phyloP scores from a whole-genome alignment of 805 yeast genomes.

The Saccharomycopsis sp. region DNA sequence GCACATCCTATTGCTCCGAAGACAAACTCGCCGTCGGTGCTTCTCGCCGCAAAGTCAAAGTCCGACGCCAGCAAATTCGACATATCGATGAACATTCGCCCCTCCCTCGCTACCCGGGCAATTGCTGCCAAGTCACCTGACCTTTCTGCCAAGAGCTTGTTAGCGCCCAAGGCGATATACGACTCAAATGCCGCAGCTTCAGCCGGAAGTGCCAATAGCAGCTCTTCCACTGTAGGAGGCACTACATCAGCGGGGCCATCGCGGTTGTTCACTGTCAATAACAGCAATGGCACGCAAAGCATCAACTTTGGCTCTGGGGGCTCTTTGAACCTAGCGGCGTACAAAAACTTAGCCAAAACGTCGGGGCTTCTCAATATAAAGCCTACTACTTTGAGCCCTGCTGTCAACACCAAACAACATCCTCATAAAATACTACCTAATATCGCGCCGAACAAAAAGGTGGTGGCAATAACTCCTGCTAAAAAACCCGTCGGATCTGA shows the following conservation, averaged over 20 bases:
- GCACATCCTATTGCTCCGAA: background rate
- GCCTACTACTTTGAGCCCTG: conserved; percentile 5
- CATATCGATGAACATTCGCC: background rate
- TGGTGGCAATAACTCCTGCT: background rate
- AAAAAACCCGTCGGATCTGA: no score
- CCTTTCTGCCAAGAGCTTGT: background rate
- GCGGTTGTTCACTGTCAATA: background rate
- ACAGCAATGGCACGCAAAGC: background rate
- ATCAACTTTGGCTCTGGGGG: background rate
- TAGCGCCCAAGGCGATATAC: background rate
- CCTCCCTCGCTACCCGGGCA: background rate
- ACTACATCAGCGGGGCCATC: background rate
- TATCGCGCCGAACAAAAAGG: conserved; percentile 11
- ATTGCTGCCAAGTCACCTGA: background rate
- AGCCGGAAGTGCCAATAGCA: background rate
- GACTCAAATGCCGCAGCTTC: background rate
- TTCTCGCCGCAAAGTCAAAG: background rate
- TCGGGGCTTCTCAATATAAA: conserved; percentile 8
- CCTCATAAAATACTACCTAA: conserved; percentile 10
- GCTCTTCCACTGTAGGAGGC: background rate
- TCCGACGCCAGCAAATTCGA: background rate
- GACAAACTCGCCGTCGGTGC: background rate
- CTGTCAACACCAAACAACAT: background rate
- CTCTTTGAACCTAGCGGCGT: conserved; percentile 3
- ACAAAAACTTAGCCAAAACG: conserved; percentile 7